phyloP scores from a whole-genome alignment of 768 basidiomycete species.

The Mycena metata region DNA sequence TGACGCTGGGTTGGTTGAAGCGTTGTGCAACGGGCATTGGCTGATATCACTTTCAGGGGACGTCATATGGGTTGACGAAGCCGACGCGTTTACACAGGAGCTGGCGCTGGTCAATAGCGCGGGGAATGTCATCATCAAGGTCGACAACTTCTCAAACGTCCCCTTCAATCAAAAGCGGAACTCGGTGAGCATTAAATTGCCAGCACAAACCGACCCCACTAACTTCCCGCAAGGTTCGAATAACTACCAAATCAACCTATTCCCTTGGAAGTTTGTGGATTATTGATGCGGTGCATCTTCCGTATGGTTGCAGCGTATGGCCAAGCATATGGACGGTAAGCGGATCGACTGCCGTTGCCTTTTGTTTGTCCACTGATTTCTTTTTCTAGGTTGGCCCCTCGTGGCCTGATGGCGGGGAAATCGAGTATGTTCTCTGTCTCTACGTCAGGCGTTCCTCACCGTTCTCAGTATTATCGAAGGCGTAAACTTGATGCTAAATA shows the following conservation, averaged over 20 bases:
- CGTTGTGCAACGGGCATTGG: background rate
- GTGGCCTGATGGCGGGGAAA: constrained; percentile 65
- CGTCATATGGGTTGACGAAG: constrained; percentile 59
- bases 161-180: constrained; percentile 65
- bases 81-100: constrained; percentile 51
- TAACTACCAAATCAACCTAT: constrained; percentile 59
- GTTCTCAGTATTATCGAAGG: constrained; percentile 79
- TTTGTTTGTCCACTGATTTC: background rate
- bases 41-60: constrained; percentile 52
- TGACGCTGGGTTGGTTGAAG: constrained; percentile 42
- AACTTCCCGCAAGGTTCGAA: constrained; percentile 52
- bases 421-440: constrained; percentile 51
- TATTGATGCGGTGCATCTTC: constrained; percentile 61
- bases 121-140: constrained; percentile 69
- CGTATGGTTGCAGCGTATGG: constrained; percentile 69
- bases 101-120: constrained; percentile 64
- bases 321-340: constrained; percentile 64
- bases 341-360: constrained; percentile 34
- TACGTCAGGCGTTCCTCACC: background rate
- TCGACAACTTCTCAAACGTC: constrained; percentile 70
- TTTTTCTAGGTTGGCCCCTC: constrained; percentile 43
- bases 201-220: background rate
- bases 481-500: constrained; percentile 77
- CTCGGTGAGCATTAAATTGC: constrained; percentile 61
- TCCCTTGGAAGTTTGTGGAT: constrained; percentile 60